A percentile compares a stretch with the other conserved stretches of the same genome.
Evolutionary conservation across 202 grass and related monocot species (phyloP).

Genomic region (Elaeis oleifera): DNA sequence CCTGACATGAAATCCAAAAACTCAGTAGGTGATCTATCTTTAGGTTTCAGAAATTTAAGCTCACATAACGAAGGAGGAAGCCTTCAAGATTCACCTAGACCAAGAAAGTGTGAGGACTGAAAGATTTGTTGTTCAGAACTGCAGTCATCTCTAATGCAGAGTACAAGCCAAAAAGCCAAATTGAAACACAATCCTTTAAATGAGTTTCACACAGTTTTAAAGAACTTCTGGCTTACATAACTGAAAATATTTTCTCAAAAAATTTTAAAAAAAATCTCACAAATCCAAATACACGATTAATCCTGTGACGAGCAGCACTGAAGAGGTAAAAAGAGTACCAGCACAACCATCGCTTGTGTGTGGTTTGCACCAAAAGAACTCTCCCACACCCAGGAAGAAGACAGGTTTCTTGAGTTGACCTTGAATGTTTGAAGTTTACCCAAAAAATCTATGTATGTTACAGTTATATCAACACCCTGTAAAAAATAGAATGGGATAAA

Average conservation of each 20-base stretch:
- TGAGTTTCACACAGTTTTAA: too few species aligned
- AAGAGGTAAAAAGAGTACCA: slow-evolving; percentile 15
- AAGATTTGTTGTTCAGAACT: too few species aligned
- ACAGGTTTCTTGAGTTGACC: slow-evolving; percentile 51
- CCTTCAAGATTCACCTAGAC: too few species aligned
- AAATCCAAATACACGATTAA: slow-evolving; percentile 4
- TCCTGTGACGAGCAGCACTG: background rate
- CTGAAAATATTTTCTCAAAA: background rate
- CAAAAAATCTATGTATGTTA: slow-evolving; percentile 48
- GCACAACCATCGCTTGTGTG: background rate
- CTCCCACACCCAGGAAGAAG: slow-evolving; percentile 62
- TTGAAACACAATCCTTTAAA: too few species aligned
- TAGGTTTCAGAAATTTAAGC: too few species aligned
- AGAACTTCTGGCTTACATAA: too few species aligned
- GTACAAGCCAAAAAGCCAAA: too few species aligned
- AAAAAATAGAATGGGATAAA: background rate
- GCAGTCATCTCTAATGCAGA: too few species aligned
- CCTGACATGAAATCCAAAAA: too few species aligned
- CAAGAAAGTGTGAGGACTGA: too few species aligned
- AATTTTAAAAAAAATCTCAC: background rate
- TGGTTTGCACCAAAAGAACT: slow-evolving; percentile 28
- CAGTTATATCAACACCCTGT: slow-evolving; percentile 31
- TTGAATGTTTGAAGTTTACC: slow-evolving; percentile 59
- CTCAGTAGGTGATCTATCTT: too few species aligned
- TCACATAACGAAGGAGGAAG: too few species aligned